Evolutionary conservation across 2,329 filamentous ascomycete genomes (phyloP).

Genomic region (Diplodia intermedia): DNA sequence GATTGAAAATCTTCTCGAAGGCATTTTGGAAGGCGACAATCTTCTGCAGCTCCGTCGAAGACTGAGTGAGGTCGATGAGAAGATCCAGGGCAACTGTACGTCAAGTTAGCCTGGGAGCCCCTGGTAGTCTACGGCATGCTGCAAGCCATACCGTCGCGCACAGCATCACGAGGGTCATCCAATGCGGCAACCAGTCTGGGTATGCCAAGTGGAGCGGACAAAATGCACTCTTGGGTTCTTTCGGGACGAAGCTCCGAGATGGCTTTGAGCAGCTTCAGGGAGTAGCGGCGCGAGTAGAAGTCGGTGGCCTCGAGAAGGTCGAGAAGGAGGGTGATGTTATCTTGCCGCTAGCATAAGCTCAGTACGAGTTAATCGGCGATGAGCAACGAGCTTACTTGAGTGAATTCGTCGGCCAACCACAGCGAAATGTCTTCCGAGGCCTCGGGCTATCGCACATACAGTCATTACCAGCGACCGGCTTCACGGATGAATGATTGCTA

Average conservation of each 20-base stretch:
- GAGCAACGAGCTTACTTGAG: constrained; percentile 66
- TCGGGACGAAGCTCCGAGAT: constrained; percentile 87
- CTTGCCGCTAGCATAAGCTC: constrained; percentile 74
- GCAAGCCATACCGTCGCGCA: constrained; percentile 71
- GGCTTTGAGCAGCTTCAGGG: constrained; percentile 84
- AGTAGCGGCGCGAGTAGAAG: constrained; percentile 91
- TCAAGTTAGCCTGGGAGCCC: constrained; percentile 33
- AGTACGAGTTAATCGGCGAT: constrained; percentile 48
- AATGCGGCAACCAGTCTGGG: constrained; percentile 83
- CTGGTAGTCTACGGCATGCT: neutral
- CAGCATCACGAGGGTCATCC: constrained; percentile 83
- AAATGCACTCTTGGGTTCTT: constrained; percentile 91
- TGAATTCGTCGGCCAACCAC: constrained; percentile 98
- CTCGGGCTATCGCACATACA: constrained; percentile 69
- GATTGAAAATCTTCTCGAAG: constrained; percentile 82
- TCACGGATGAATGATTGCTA: constrained; percentile 35
- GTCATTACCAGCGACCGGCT: constrained; percentile 16
- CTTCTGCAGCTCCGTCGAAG: constrained; percentile 89
- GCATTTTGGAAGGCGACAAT: constrained; percentile 94
- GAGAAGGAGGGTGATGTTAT: constrained; percentile 90
- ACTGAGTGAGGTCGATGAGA: constrained; percentile 85
- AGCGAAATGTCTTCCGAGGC: constrained; percentile 94
- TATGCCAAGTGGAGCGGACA: constrained; percentile 86
- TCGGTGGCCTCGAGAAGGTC: constrained; percentile 86
- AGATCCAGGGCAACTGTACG: constrained; percentile 76